A percentile compares a stretch with the other conserved stretches of the same genome.
Conservation (phyloP, 73 alveolate species). For the Vitrella brassicaformis region DNA sequence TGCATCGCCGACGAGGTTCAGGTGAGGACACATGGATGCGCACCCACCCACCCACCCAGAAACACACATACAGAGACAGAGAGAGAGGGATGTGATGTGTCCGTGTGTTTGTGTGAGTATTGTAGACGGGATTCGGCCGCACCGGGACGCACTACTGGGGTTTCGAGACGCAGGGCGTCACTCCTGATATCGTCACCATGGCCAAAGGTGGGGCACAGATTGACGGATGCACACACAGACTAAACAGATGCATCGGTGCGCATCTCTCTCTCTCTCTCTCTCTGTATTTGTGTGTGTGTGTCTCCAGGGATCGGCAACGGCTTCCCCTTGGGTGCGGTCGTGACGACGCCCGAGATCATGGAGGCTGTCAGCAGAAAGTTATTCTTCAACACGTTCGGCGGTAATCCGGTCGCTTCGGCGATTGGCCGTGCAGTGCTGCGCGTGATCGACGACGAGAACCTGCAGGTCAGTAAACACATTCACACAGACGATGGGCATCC, state of each 20-base stretch:
- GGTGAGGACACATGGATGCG: no score
- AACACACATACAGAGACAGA: no score
- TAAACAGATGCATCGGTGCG: no score
- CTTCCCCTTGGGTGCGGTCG: slow-evolving; percentile 19
- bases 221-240: no score
- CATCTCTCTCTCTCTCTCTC: no score
- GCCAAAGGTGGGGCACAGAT: no score
- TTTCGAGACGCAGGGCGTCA: slow-evolving; percentile 12
- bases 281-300: no score
- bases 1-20: slow-evolving; percentile 34
- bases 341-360: slow-evolving; percentile 1
- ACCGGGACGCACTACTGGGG: slow-evolving; percentile 19
- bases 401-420: slow-evolving; percentile 36
- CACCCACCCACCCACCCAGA: no score
- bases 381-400: slow-evolving; percentile 25
- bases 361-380: slow-evolving; percentile 1
- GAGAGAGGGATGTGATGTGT: no score
- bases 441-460: slow-evolving; percentile 3
- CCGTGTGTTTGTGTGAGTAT: no score
- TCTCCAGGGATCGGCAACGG: slow-evolving; percentile 38
- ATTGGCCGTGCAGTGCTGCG: slow-evolving; percentile 16
- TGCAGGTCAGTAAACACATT: no score
- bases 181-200: slow-evolving; percentile 16
- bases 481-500: no score
- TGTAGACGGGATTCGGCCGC: slow-evolving; percentile 24